These are phyloP conservation scores for Afroboletus lepidellus DNA, from an alignment of 1,284 basidiomycete species.

Conservation along the genomic window DNA sequence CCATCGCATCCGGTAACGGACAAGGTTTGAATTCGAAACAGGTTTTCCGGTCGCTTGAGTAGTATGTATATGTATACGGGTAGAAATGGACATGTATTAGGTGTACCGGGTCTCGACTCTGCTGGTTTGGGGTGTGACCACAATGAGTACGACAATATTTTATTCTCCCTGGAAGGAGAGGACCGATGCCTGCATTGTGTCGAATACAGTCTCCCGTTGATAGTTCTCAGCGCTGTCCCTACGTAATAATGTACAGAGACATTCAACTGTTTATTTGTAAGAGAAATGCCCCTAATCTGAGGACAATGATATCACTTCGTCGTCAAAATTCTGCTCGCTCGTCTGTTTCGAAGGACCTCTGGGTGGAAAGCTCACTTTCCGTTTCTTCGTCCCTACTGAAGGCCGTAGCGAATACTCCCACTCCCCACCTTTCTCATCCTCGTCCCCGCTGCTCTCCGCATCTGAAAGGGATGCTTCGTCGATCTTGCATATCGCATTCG, in stretches of 20 bases:
- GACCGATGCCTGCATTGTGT: background rate
- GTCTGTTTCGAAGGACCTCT: background rate
- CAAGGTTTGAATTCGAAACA: slow-evolving; percentile 14
- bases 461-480: slow-evolving; percentile 12
- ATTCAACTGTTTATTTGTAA: background rate
- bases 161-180: slow-evolving; percentile 4
- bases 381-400: slow-evolving; percentile 17
- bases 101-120: background rate
- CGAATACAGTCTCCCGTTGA: background rate
- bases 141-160: background rate
- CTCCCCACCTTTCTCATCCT: slow-evolving; percentile 15
- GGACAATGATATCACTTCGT: slow-evolving; percentile 33
- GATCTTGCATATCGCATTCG: slow-evolving; percentile 22
- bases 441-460: slow-evolving; percentile 27
- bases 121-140: slow-evolving; percentile 3
- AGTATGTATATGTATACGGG: background rate
- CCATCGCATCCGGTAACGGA: background rate
- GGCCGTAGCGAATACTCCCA: slow-evolving; percentile 29
- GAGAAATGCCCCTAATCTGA: slow-evolving; percentile 20
- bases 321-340: slow-evolving; percentile 7
- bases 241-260: background rate
- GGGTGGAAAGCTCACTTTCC: slow-evolving; percentile 4
- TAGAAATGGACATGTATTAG: background rate
- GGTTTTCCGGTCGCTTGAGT: background rate
- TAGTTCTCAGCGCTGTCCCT: background rate